These are phyloP conservation scores for Biscogniauxia marginata DNA, from an alignment of 2,329 filamentous ascomycete species.

Conservation along the genomic window DNA sequence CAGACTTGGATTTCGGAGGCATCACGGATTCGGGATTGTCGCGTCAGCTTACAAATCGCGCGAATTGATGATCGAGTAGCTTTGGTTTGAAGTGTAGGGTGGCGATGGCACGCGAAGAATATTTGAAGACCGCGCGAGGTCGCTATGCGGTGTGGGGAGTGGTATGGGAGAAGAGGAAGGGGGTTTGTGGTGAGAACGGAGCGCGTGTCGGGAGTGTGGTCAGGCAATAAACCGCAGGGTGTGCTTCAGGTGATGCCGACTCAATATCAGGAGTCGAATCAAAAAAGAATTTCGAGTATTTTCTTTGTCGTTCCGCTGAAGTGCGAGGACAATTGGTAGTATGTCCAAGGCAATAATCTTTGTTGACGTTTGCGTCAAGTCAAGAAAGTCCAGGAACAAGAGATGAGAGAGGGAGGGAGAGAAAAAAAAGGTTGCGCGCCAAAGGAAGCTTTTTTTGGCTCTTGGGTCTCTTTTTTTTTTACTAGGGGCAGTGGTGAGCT, in stretches of 20 bases:
- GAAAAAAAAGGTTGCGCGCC: slow-evolving; percentile 3
- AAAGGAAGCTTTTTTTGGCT: not conserved
- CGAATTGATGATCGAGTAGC: not conserved
- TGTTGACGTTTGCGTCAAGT: slow-evolving; percentile 8
- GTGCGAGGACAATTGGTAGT: not conserved
- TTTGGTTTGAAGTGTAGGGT: not conserved
- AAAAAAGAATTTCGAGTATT: not conserved
- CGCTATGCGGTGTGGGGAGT: not conserved
- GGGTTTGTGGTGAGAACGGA: not conserved
- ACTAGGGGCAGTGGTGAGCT: not conserved
- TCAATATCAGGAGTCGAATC: not conserved
- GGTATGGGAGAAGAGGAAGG: not conserved
- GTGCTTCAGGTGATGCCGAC: not conserved
- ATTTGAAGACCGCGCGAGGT: not conserved
- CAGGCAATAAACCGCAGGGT: not conserved
- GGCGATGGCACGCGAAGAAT: not conserved
- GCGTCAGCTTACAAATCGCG: not conserved
- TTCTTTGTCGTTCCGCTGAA: not conserved
- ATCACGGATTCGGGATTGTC: not conserved
- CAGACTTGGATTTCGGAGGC: not conserved
- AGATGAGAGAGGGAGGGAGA: not conserved
- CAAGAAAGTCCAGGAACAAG: not conserved
- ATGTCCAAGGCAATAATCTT: not conserved
- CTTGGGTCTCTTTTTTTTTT: slow-evolving; percentile 2
- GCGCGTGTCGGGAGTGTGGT: not conserved